Conservation (phyloP, 169 alveolate genomes). For the Toxoplasma gondii region DNA sequence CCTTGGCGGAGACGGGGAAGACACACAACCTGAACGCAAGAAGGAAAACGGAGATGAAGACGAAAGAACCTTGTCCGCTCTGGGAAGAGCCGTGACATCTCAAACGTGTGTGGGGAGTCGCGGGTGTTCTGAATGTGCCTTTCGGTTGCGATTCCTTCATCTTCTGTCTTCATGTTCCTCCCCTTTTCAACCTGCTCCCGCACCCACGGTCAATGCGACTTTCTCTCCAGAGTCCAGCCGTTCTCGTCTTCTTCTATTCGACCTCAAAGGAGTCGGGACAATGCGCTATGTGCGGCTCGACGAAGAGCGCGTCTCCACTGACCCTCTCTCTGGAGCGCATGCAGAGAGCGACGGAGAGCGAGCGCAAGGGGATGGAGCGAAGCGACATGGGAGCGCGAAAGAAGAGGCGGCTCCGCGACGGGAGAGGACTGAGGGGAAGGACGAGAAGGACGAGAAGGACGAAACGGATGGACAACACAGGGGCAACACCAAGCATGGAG, state of each 20-base stretch:
- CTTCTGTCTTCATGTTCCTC: neutral
- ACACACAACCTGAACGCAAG: neutral
- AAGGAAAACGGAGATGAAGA: neutral
- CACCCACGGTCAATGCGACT: neutral
- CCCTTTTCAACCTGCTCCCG: neutral
- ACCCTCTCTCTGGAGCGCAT: neutral
- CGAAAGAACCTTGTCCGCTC: neutral
- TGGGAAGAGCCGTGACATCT: neutral
- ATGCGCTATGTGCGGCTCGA: slow-evolving; percentile 40
- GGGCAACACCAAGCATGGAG: too few relatives aligned
- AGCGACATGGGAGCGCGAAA: neutral
- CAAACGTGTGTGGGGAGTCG: too few relatives aligned
- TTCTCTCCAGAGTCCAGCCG: neutral
- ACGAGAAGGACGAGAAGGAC: neutral
- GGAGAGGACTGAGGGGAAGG: neutral
- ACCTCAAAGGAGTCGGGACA: slow-evolving; percentile 57
- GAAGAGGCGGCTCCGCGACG: neutral
- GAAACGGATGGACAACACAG: neutral
- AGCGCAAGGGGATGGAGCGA: neutral
- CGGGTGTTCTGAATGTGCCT: too few relatives aligned
- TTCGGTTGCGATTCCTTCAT: neutral
- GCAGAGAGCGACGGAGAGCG: neutral
- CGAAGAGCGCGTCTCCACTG: neutral
- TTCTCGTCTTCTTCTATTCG: slow-evolving; percentile 15
- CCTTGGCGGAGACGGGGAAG: neutral